Base-by-base conservation (phyloP, 2,329 filamentous ascomycete genomes). In the Beauveria bassiana region DNA sequence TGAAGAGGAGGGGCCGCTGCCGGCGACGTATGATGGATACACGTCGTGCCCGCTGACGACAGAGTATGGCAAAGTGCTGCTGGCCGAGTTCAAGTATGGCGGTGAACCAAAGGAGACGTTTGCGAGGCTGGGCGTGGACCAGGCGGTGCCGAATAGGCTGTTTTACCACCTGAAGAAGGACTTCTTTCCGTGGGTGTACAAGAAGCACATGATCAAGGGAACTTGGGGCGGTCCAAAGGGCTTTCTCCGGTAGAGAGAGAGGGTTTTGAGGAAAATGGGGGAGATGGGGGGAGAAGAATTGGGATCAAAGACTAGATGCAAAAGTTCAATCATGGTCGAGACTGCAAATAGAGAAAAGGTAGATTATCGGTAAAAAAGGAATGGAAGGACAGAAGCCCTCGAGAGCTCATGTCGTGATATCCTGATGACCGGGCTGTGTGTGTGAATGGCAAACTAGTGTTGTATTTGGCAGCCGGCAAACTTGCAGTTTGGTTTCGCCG, bases 181-280 rank as follows among this genome's bases (percentile, higher is more conserved):
- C 67, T 87, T 87, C 67, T 87, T 87, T 72, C 85, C 85, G 0
- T 87, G 84, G 84, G 84, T 87, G 3, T 87, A 87, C 71, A 79
- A 77, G 59, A 79, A 81, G 43, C 78, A 77, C 43, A 81, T 86
- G 78, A 78, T 87, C 7, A 86, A 84, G 72, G 85, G 84, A 6
- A 82, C 76, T 8, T 87, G 85, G 84, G 83, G 75, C 24, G 84
- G 84, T 6, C 82, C 84, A 0, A 83, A 81, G 69, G 84, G 84
- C 0, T 85, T 62, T 14, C 12, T 62, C 22, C 40, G 40, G 10
- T 61, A 55, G 28, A 34, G 31, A 10, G 31, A 22, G 2, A 22
- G 22, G 22, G 22, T 22, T 14, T 34, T 4, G 9, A 10, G 9
- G 28, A 5, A 31, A 9, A 10, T 31, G 28, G 28, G 1, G 10